These are phyloP conservation scores for Cryomyces minteri DNA, from an alignment of 495 filamentous ascomycete species.

Conservation along the genomic window DNA sequence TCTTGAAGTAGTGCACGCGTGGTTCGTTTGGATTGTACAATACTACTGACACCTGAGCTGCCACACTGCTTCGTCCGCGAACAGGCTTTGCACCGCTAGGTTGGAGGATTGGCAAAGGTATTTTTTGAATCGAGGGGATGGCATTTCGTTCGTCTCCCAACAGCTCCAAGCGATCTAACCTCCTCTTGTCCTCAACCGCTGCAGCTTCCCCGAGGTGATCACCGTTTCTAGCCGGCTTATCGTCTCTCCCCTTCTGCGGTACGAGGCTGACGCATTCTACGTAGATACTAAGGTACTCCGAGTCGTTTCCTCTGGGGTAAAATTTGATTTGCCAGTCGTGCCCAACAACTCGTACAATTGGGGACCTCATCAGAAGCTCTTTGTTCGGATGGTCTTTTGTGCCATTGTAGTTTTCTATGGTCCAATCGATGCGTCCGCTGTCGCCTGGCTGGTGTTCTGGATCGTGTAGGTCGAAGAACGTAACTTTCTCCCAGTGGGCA, in stretches of 20 bases:
- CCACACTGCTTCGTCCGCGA: slow-evolving; percentile 18
- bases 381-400: slow-evolving; percentile 41
- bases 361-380: slow-evolving; percentile 40
- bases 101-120: slow-evolving; percentile 15
- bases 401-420: slow-evolving; percentile 38
- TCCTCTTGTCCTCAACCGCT: background rate
- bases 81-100: background rate
- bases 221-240: background rate
- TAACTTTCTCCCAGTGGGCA: slow-evolving; percentile 39
- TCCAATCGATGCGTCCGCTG: slow-evolving; percentile 42
- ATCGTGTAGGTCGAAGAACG: slow-evolving; percentile 38
- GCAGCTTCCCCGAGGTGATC: background rate
- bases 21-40: slow-evolving; percentile 50
- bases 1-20: slow-evolving; percentile 36
- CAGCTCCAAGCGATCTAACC: background rate
- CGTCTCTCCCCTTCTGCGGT: slow-evolving; percentile 10
- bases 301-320: slow-evolving; percentile 46
- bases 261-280: slow-evolving; percentile 40
- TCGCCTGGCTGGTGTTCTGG: slow-evolving; percentile 33
- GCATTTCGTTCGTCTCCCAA: background rate
- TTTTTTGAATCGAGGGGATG: background rate
- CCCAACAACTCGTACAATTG: slow-evolving; percentile 35
- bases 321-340: slow-evolving; percentile 56
- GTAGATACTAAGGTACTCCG: slow-evolving; percentile 41
- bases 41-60: slow-evolving; percentile 44